Percentiles rank a stretch among this genome's conserved stretches.
Conservation (phyloP, 2,329 filamentous ascomycete genomes). For the Niveomyces coronatus region DNA sequence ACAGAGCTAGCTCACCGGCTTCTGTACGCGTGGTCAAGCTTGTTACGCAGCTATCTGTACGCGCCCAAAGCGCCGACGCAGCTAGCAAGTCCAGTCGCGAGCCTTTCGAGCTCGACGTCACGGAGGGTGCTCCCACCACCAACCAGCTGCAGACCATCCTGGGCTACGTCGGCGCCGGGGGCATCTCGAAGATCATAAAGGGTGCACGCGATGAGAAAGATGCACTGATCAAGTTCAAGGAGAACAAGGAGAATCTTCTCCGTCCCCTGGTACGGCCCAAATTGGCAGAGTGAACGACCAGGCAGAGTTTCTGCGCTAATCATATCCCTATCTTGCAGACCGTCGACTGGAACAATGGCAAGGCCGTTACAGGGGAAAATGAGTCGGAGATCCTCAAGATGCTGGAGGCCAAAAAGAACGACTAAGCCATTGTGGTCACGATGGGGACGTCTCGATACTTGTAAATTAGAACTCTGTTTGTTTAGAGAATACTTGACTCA, state of each 20-base stretch:
- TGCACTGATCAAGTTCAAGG: constrained; percentile 68
- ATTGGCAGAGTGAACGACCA: no score
- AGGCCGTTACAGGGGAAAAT: constrained; percentile 64
- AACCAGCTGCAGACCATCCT: constrained; percentile 79
- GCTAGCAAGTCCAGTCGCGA: constrained; percentile 46
- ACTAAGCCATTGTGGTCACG: no score
- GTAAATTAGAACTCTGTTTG: constrained; percentile 10
- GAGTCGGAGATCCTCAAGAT: constrained; percentile 86
- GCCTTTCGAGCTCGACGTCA: constrained; percentile 80
- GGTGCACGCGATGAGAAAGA: constrained; percentile 67
- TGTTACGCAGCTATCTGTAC: constrained; percentile 70
- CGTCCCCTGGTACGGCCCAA: constrained; percentile 70
- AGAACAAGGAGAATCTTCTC: constrained; percentile 57
- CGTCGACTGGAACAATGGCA: constrained; percentile 92
- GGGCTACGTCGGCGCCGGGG: constrained; percentile 62
- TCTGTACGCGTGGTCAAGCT: constrained; percentile 65
- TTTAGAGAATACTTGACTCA: constrained; percentile 8
- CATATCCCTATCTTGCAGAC: constrained; percentile 29
- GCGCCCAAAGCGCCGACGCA: constrained; percentile 53
- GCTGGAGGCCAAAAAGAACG: constrained; percentile 45
- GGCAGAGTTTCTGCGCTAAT: no score
- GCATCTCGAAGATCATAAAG: constrained; percentile 53
- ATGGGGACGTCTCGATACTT: not conserved
- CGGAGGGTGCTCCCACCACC: constrained; percentile 66
- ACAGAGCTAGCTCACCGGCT: constrained; percentile 63